Percentiles rank a stretch among this genome's conserved stretches.
phyloP scores from a whole-genome alignment of 306 rosid genomes.

The Sechiopsis laciniata region DNA sequence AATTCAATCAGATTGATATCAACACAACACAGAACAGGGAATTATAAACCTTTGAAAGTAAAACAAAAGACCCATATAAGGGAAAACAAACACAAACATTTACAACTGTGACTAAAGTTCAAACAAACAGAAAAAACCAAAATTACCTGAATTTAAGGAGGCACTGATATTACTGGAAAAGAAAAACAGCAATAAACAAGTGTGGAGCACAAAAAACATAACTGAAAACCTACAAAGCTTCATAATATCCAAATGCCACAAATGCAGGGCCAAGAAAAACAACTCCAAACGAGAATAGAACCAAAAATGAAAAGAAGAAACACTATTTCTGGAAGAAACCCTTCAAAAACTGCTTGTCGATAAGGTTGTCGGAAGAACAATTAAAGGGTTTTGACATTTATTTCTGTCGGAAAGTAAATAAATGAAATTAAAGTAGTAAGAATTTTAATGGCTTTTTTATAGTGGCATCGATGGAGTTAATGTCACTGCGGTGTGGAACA shows the following conservation, averaged over 20 bases:
- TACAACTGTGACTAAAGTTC: background rate
- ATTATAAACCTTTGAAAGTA: background rate
- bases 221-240: slow-evolving; percentile 43
- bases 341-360: slow-evolving; percentile 5
- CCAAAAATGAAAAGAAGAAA: background rate
- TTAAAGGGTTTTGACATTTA: background rate
- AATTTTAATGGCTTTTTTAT: background rate
- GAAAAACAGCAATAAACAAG: background rate
- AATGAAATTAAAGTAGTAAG: background rate
- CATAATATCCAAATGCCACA: slow-evolving; percentile 32
- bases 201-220: slow-evolving; percentile 28
- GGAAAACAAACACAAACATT: background rate
- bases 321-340: background rate
- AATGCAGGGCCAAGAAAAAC: background rate
- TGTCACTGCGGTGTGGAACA: too few species aligned
- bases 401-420: background rate
- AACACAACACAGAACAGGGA: background rate
- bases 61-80: background rate
- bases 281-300: background rate
- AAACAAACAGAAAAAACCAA: background rate
- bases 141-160: slow-evolving; percentile 17
- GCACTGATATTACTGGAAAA: background rate
- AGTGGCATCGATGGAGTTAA: too few species aligned
- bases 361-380: background rate
- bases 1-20: background rate